Percentiles rank a stretch among this genome's conserved stretches.
phyloP scores from a whole-genome alignment of 1,284 basidiomycete genomes.

The Fomitopsis palustris region DNA sequence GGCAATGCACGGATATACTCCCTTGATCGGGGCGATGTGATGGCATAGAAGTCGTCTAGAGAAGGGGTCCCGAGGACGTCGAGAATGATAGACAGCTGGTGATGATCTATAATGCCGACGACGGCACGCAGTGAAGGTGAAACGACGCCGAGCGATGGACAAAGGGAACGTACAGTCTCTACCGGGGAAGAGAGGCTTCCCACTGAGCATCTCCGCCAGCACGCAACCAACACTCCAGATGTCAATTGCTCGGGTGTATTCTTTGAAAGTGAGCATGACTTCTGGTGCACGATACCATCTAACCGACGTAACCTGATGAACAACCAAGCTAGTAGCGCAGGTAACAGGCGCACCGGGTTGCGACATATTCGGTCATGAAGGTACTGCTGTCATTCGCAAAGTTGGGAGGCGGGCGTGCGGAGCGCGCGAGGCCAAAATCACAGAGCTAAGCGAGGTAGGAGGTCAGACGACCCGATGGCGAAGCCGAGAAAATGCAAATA shows the following conservation, averaged over 20 bases:
- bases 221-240: conserved; percentile 95
- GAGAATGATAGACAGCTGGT: conserved; percentile 84
- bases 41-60: conserved; percentile 91
- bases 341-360: conserved; percentile 54
- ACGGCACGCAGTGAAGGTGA: conserved; percentile 25
- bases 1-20: conserved; percentile 94
- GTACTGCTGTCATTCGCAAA: conserved; percentile 80
- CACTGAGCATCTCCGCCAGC: conserved; percentile 90
- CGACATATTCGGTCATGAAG: conserved; percentile 95
- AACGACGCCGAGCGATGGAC: conserved; percentile 18
- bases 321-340: neutral
- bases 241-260: conserved; percentile 91
- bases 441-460: conserved; percentile 56
- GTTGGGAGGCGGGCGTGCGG: conserved; percentile 76
- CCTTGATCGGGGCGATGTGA: conserved; percentile 80
- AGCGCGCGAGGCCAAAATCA: conserved; percentile 90
- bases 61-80: conserved; percentile 89
- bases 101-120: conserved; percentile 61
- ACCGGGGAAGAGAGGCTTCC: conserved; percentile 89
- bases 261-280: conserved; percentile 94
- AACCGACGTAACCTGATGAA: neutral
- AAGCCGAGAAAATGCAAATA: neutral
- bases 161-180: conserved; percentile 56
- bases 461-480: neutral
- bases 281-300: conserved; percentile 95